A percentile compares a stretch with the other conserved stretches of the same genome.
phyloP scores from a whole-genome alignment of 2,329 filamentous ascomycete genomes.

The Fonsecaea nubica region DNA sequence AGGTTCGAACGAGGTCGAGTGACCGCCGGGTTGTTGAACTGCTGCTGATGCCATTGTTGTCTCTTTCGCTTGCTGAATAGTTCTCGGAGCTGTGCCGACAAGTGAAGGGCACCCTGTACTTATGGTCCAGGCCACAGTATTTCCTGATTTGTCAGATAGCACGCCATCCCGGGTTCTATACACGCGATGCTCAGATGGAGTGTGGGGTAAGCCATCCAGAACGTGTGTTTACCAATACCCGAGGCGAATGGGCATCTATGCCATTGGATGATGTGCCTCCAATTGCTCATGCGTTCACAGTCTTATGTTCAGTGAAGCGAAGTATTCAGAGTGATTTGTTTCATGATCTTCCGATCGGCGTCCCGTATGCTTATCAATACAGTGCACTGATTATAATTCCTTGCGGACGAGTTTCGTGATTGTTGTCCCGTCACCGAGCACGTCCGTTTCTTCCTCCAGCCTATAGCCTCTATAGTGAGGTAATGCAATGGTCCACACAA shows the following conservation, averaged over 20 bases:
- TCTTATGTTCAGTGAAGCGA: conserved; percentile 14
- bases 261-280: conserved; percentile 30
- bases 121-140: conserved; percentile 25
- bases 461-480: conserved; percentile 66
- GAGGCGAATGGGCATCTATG: conserved; percentile 26
- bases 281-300: conserved; percentile 12
- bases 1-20: conserved; percentile 40
- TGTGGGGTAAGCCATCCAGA: conserved; percentile 32
- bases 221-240: conserved; percentile 18
- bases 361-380: conserved; percentile 36
- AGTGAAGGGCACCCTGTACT: conserved; percentile 25
- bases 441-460: conserved; percentile 66
- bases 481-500: conserved; percentile 67
- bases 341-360: conserved; percentile 17
- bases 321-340: conserved; percentile 6
- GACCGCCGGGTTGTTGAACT: conserved; percentile 38
- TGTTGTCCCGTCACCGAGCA: conserved; percentile 70
- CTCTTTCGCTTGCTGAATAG: conserved; percentile 14
- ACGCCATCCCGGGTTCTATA: conserved; percentile 34
- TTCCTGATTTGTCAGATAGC: conserved; percentile 40
- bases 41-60: conserved; percentile 39
- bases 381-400: conserved; percentile 34
- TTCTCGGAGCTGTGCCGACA: background rate
- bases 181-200: conserved; percentile 31
- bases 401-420: conserved; percentile 63